Percentiles rank a stretch among this genome's conserved stretches.
phyloP scores from a whole-genome alignment of 768 basidiomycete genomes.

The Amanita inopinata region DNA sequence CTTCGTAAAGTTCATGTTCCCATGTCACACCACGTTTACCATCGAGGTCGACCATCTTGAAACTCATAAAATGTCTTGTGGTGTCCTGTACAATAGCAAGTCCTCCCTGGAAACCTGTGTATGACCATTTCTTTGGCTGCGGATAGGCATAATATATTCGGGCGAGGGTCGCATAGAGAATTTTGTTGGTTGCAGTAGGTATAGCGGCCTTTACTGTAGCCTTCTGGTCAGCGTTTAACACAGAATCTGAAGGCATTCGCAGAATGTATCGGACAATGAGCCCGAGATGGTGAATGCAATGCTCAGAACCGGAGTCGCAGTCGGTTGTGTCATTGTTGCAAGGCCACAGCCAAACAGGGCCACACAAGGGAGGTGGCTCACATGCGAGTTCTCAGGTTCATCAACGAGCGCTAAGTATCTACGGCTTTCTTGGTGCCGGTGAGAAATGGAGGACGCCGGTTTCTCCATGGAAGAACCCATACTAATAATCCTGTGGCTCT shows the following conservation, averaged over 20 bases:
- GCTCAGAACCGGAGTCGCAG: neutral
- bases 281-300: neutral
- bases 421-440: too few species aligned
- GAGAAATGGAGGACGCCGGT: too few species aligned
- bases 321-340: neutral
- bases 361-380: too few species aligned
- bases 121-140: constrained; percentile 69
- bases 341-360: constrained; percentile 1
- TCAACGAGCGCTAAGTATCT: too few species aligned
- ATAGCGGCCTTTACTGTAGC: constrained; percentile 59
- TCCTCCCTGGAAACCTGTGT: constrained; percentile 81
- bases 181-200: constrained; percentile 54
- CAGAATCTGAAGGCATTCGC: constrained; percentile 64
- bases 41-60: constrained; percentile 76
- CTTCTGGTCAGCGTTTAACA: constrained; percentile 70
- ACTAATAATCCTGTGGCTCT: too few species aligned
- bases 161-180: constrained; percentile 70
- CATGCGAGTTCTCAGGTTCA: too few species aligned
- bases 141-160: constrained; percentile 89
- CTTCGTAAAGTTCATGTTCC: constrained; percentile 86
- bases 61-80: constrained; percentile 41
- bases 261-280: constrained; percentile 3
- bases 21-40: constrained; percentile 85
- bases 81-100: constrained; percentile 63
- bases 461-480: too few species aligned